Evolutionary conservation across 306 rosid genomes (phyloP).

Genomic region (Amphicarpaea edgeworthii): DNA sequence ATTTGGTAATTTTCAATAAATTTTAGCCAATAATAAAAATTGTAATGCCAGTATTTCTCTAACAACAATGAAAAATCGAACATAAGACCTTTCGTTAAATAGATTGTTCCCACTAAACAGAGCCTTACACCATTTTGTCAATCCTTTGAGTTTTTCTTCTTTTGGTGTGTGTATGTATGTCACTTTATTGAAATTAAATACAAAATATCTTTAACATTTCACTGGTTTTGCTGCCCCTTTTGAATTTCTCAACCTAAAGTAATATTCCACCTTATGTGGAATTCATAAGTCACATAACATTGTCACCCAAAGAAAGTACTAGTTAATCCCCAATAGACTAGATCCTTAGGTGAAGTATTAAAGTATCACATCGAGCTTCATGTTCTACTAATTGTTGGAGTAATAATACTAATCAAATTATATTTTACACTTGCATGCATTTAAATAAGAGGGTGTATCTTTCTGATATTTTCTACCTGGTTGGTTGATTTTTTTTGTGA

Average conservation of each 20-base stretch:
- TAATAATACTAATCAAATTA: neutral
- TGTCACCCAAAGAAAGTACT: neutral
- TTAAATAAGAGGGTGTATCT: too few species aligned
- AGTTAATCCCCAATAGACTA: neutral
- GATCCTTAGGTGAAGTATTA: neutral
- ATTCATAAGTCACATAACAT: neutral
- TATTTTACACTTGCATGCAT: constrained; percentile 35
- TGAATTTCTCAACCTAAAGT: neutral
- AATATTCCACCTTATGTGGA: neutral
- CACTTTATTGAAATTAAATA: neutral
- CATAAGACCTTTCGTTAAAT: too few species aligned
- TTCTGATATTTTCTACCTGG: too few species aligned
- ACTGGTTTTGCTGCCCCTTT: neutral
- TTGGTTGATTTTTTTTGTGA: too few species aligned
- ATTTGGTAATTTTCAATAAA: too few species aligned
- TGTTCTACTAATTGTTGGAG: neutral
- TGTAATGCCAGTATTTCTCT: neutral
- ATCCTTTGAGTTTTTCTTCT: too few species aligned
- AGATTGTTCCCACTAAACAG: too few species aligned
- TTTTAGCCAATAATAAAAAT: neutral
- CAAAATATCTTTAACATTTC: neutral
- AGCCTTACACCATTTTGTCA: too few species aligned
- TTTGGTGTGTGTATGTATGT: neutral
- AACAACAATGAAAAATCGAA: too few species aligned
- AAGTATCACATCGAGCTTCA: neutral